These are phyloP conservation scores for Trichocladium uniseriatum DNA, from an alignment of 495 filamentous ascomycete genomes.

Conservation along the genomic window DNA sequence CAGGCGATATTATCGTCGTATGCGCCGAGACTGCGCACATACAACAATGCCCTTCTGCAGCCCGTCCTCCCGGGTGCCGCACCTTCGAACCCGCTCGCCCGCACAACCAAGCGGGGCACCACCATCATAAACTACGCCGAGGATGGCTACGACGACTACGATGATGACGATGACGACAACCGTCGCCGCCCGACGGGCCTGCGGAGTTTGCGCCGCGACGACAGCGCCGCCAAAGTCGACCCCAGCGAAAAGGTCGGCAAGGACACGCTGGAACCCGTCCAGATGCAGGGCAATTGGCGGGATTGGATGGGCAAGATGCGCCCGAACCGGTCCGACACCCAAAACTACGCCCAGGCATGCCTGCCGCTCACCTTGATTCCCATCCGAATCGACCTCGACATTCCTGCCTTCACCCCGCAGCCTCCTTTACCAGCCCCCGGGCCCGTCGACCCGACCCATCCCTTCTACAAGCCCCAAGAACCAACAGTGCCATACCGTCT, in stretches of 20 bases:
- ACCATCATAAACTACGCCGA: constrained; percentile 96
- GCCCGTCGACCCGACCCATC: constrained; percentile 44
- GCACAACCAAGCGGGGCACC: constrained; percentile 94
- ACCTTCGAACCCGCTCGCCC: constrained; percentile 56
- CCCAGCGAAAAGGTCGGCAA: constrained; percentile 70
- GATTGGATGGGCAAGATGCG: constrained; percentile 85
- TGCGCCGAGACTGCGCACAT: constrained; percentile 81
- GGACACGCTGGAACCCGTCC: constrained; percentile 68
- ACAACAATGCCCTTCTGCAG: constrained; percentile 84
- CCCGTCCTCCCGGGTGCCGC: constrained; percentile 65
- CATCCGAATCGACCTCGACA: constrained; percentile 92
- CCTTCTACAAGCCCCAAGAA: constrained; percentile 70
- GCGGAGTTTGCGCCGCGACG: constrained; percentile 73
- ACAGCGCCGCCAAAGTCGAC: constrained; percentile 49
- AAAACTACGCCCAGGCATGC: constrained; percentile 72
- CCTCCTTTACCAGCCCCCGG: constrained; percentile 61
- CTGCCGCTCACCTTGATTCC: constrained; percentile 87
- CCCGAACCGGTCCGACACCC: constrained; percentile 50
- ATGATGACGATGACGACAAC: constrained; percentile 72
- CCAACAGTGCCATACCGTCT: constrained; percentile 71
- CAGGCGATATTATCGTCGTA: constrained; percentile 89
- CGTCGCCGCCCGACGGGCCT: constrained; percentile 74
- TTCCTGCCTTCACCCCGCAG: constrained; percentile 65
- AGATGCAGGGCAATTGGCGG: constrained; percentile 81
- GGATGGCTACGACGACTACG: constrained; percentile 87